A percentile compares a stretch with the other conserved stretches of the same genome.
Evolutionary conservation across 2,329 filamentous ascomycete species (phyloP).

Genomic region (Alternaria rosae): DNA sequence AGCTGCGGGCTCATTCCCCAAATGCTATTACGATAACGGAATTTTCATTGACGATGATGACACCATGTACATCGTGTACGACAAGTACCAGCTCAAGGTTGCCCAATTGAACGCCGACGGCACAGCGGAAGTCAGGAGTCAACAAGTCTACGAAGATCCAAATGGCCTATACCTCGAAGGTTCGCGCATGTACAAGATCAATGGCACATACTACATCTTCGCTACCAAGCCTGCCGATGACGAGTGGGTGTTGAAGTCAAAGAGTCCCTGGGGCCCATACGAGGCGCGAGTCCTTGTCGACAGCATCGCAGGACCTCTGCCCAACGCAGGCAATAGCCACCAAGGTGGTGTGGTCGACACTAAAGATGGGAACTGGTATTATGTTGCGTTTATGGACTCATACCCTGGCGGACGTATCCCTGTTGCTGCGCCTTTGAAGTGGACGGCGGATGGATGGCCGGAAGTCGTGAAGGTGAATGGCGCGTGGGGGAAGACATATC

Average conservation of each 20-base stretch:
- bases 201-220: constrained; percentile 65
- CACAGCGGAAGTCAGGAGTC: constrained; percentile 53
- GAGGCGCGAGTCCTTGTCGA: constrained; percentile 55
- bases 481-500: constrained; percentile 59
- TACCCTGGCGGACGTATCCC: constrained; percentile 66
- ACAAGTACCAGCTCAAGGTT: constrained; percentile 58
- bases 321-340: constrained; percentile 57
- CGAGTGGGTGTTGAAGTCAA: constrained; percentile 60
- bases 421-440: constrained; percentile 63
- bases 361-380: constrained; percentile 64
- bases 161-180: constrained; percentile 58
- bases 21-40: constrained; percentile 66
- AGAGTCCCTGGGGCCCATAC: constrained; percentile 63
- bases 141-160: constrained; percentile 54
- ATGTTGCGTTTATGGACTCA: constrained; percentile 63
- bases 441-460: constrained; percentile 62
- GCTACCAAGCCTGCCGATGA: constrained; percentile 56
- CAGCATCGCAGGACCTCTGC: constrained; percentile 54
- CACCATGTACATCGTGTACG: constrained; percentile 66
- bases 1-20: constrained; percentile 46
- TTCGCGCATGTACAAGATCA: constrained; percentile 64
- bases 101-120: constrained; percentile 61
- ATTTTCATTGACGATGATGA: constrained; percentile 67
- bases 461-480: constrained; percentile 53
- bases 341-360: constrained; percentile 66